These are phyloP conservation scores for Tetrahymena malaccensis DNA, from an alignment of 73 alveolate species.

Conservation along the genomic window DNA sequence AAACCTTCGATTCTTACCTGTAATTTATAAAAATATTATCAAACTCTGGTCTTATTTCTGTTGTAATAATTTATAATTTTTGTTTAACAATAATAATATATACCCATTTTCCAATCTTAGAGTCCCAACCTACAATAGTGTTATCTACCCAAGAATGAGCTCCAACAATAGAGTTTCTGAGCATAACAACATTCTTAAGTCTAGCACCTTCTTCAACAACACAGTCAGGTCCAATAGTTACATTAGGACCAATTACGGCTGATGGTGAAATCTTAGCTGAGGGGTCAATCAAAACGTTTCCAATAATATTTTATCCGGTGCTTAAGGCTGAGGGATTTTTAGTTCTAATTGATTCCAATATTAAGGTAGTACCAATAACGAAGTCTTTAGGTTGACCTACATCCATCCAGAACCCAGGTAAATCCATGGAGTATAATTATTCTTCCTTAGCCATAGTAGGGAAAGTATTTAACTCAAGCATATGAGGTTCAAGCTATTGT, in stretches of 20 bases:
- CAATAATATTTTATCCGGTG: slow-evolving; percentile 27
- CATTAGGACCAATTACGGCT: slow-evolving; percentile 95
- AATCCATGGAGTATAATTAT: slow-evolving; percentile 65
- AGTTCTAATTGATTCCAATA: slow-evolving; percentile 11
- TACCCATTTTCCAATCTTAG: slow-evolving; percentile 70
- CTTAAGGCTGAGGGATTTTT: background rate
- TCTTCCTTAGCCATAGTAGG: slow-evolving; percentile 95
- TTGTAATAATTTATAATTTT: too few relatives aligned
- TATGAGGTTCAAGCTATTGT: slow-evolving; percentile 75
- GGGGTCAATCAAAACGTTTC: slow-evolving; percentile 57
- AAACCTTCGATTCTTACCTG: slow-evolving; percentile 84
- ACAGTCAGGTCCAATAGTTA: slow-evolving; percentile 89
- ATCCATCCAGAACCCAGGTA: slow-evolving; percentile 97
- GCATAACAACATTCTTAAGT: slow-evolving; percentile 58
- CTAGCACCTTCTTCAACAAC: slow-evolving; percentile 75
- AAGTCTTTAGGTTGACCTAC: slow-evolving; percentile 97
- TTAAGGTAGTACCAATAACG: slow-evolving; percentile 62
- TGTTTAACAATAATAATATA: background rate
- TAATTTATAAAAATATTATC: background rate
- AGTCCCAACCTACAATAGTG: slow-evolving; percentile 78
- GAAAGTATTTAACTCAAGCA: slow-evolving; percentile 91
- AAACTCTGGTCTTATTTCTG: background rate
- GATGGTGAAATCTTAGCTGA: slow-evolving; percentile 52
- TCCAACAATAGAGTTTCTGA: slow-evolving; percentile 47
- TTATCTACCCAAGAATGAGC: slow-evolving; percentile 58